Evolutionary conservation across 208 protist genomes (phyloP), one percentile per base, ranked within the genome.

Genomic region (Leishmania tropica): DNA sequence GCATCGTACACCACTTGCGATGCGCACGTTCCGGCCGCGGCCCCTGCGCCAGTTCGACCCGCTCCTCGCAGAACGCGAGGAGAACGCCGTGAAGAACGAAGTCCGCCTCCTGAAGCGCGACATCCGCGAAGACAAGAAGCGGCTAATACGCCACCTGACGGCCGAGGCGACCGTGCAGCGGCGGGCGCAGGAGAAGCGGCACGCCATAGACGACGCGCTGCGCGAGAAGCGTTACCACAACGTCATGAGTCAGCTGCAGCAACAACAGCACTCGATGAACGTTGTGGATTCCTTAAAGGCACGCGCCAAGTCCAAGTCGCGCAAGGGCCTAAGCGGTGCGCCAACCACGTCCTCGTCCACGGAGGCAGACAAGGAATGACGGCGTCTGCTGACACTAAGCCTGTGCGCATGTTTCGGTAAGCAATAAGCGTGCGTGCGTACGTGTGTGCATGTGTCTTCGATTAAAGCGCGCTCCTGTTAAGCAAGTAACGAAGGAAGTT

Each of bases 191-290:
- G 94, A 97, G 84, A 87, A 88, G 79, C 91, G 87, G 70, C 42
- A 78, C 51, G 78, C 76, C 35, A 81, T 84, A 10, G 81, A 78
- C 53, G 92, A 93, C 42, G 79, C 85, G 75, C 67, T 90, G 82
- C 86, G 92, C 7, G 87, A 94, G 83, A 78, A 80, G 81, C 84
- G 90, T 51, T 94, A 92, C 79, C 85, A 87, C 75, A 88, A 92
- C 76, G 76, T 97, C 51, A 90, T 97, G 85, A 86, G 87, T n/a
- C 85, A 94, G 84, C 87, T 97, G 79, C 94, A 97, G 86, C 79
- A 87, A 70, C 94, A 97, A 79, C 94, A 97, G 83, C 92, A 96
- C 83, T 86, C 92, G 35, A 97, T 97, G 94, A 97, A 97, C 75
- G 93, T 89, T 6, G 94, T 96, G 7, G 94, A 97, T 78, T 89